Evolutionary conservation across 208 protist species (phyloP).

Genomic region (Leishmania lainsoni): DNA sequence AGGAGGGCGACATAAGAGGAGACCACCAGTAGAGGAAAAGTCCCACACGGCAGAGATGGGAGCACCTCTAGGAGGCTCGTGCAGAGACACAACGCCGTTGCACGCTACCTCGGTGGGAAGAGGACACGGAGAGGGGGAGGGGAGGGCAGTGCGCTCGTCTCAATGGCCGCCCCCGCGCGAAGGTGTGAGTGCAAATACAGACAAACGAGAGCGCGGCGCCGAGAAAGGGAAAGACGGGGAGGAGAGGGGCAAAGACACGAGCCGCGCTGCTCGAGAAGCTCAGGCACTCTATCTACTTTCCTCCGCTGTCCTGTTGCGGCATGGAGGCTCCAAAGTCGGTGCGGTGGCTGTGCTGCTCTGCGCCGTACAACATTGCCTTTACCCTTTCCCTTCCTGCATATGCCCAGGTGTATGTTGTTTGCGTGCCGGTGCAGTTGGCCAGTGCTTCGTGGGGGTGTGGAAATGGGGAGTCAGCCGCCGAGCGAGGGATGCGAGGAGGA

Average conservation of each 20-base stretch:
- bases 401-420: neutral
- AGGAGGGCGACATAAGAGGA: neutral
- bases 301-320: neutral
- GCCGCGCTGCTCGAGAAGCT: neutral
- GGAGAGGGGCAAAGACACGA: neutral
- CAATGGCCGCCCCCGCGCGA: neutral
- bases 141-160: neutral
- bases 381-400: neutral
- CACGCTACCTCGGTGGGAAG: neutral
- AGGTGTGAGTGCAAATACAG: neutral
- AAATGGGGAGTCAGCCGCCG: neutral
- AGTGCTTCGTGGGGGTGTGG: neutral
- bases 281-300: neutral
- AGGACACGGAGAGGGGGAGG: neutral
- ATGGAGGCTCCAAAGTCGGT: neutral
- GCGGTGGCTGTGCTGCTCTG: neutral
- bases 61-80: too few species aligned
- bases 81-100: neutral
- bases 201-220: neutral
- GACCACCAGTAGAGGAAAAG: neutral
- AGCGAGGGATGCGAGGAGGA: neutral
- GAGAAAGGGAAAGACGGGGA: neutral
- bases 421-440: neutral
- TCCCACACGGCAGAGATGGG: neutral
- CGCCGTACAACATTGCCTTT: neutral